A percentile compares a stretch with the other conserved stretches of the same genome.
These are phyloP conservation scores for Diaporthe sp. DNA, from an alignment of 2,329 filamentous ascomycete genomes.

Conservation along the genomic window DNA sequence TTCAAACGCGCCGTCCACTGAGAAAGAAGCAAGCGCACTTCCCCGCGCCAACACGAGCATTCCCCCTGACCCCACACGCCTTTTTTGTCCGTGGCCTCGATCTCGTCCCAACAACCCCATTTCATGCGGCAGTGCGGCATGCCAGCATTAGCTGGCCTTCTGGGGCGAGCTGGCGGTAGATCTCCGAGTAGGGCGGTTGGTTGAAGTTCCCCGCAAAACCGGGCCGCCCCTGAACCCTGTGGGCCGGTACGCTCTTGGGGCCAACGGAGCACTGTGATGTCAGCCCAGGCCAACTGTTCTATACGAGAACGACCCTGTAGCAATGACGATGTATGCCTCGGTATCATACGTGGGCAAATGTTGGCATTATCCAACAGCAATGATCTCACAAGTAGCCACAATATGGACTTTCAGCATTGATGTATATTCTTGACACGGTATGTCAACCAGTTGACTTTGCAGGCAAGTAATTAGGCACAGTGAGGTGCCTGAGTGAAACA, in stretches of 20 bases:
- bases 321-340: neutral
- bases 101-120: neutral
- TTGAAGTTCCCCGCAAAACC: neutral
- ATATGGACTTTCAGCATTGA: neutral
- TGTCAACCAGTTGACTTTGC: neutral
- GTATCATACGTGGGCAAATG: neutral
- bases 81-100: neutral
- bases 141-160: neutral
- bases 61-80: neutral
- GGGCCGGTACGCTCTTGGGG: neutral
- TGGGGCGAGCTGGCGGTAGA: conserved; percentile 4
- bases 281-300: conserved; percentile 14
- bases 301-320: neutral
- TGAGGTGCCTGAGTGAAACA: neutral
- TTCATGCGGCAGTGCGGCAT: neutral
- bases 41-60: conserved; percentile 6
- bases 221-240: conserved; percentile 25
- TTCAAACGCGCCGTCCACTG: neutral
- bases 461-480: neutral
- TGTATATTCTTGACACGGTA: no score
- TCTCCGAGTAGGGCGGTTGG: conserved; percentile 20
- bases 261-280: conserved; percentile 10
- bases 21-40: neutral
- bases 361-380: neutral
- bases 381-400: neutral